Percentiles rank a stretch among this genome's conserved stretches.
These are phyloP conservation scores for Gossypium davidsonii DNA, from an alignment of 441 rosid species.

Conservation along the genomic window DNA sequence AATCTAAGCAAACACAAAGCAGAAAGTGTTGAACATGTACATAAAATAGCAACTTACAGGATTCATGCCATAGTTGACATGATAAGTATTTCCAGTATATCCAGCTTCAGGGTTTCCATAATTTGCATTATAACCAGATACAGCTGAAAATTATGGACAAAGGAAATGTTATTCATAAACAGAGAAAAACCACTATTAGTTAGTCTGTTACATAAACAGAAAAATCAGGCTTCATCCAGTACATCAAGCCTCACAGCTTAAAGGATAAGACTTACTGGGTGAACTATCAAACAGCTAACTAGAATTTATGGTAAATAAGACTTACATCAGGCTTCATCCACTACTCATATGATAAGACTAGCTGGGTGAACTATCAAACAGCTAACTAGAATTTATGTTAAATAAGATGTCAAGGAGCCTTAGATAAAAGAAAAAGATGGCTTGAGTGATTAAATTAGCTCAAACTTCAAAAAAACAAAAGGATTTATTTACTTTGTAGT, in stretches of 20 bases:
- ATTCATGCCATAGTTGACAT: slow-evolving; percentile 63
- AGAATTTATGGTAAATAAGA: neutral
- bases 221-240: neutral
- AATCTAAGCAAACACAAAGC: neutral
- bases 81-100: slow-evolving; percentile 58
- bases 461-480: neutral
- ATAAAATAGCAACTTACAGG: slow-evolving; percentile 48
- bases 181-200: neutral
- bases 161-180: neutral
- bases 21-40: neutral
- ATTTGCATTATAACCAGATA: slow-evolving; percentile 49
- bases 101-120: slow-evolving; percentile 64
- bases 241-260: neutral
- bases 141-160: slow-evolving; percentile 25
- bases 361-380: neutral
- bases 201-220: neutral
- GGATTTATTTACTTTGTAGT: neutral
- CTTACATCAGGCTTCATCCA: neutral
- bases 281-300: neutral
- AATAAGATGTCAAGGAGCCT: neutral
- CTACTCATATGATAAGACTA: neutral
- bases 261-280: neutral
- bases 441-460: neutral
- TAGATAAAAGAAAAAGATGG: neutral
- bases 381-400: neutral